Conservation (phyloP, 2,329 filamentous ascomycete species). For the Scedosporium dehoogii region DNA sequence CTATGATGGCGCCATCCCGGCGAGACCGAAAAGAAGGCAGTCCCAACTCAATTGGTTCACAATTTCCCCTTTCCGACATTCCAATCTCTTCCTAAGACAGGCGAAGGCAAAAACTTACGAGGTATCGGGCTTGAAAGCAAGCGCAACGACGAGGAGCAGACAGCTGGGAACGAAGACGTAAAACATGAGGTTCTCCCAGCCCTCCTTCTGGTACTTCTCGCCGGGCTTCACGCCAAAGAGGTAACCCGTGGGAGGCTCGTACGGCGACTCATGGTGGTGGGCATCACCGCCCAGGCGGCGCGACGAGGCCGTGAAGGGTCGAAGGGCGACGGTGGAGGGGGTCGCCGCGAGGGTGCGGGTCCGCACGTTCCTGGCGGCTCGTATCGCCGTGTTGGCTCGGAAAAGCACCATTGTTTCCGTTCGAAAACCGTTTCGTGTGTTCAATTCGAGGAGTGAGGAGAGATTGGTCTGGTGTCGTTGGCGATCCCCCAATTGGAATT, state of each 20-base stretch:
- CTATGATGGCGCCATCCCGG: neutral
- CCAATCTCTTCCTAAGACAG: no score
- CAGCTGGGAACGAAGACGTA: slow-evolving; percentile 78
- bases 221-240: slow-evolving; percentile 90
- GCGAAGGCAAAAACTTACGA: slow-evolving; percentile 57
- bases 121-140: slow-evolving; percentile 97
- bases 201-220: slow-evolving; percentile 91
- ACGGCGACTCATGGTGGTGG: slow-evolving; percentile 56
- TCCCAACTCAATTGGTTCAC: neutral
- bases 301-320: slow-evolving; percentile 2
- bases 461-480: neutral
- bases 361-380: slow-evolving; percentile 4
- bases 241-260: slow-evolving; percentile 85
- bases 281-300: slow-evolving; percentile 20
- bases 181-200: slow-evolving; percentile 83
- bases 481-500: neutral
- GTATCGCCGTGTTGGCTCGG: slow-evolving; percentile 5
- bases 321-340: neutral
- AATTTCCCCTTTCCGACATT: no score
- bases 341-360: neutral
- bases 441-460: neutral
- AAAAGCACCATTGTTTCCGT: slow-evolving; percentile 6
- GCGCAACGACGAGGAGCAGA: slow-evolving; percentile 63
- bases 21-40: neutral
- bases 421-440: neutral